Evolutionary conservation across 164 flowering plant species (phyloP), one percentile per base, ranked within the genome.

Genomic region (Magnolia officinalis): DNA sequence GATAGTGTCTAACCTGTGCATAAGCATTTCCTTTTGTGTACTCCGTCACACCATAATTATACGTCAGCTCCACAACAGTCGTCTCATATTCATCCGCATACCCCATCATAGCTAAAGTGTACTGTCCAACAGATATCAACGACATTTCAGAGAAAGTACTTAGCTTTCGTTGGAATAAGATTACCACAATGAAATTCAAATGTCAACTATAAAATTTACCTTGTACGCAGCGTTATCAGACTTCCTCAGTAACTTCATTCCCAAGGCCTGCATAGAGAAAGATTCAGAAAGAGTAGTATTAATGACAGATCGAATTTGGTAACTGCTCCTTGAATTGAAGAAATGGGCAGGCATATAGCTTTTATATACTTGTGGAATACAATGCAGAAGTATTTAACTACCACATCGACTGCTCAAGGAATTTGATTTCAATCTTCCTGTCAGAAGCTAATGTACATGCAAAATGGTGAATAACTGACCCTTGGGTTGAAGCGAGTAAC

Each of bases 21-120:
- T 96, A 94, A 78, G 98, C 99, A 90, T 89, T 91, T 76, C 98
- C 99, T 86, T 96, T 96, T 75, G 95, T 89, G 75, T 96, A 96
- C 76, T 96, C 99, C 13, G 94, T 91, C 78, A 96, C 99, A 71
- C 97, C 97, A 81, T 96, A 92, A 76, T 96, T 96, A 72, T 92
- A 94, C 24, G 97, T 92, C 88, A 96, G 78, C 85, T 94, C 99
- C 81, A 96, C 73, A 58, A 92, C 97, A 76, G 94, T 90, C 31
- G 98, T 86, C 82, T 94, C 86, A 2, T 86, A 7, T 83, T 96
- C 98, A 29, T 88, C 95, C 6, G 87, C 98, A 78, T 94, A 96
- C 0, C 97, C 98, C 89, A 96, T 68, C 96, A 96, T 92, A 8
- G 97, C 99, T 66, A 96, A 50, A 29, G 91, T 82, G 82, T 92